phyloP scores from a whole-genome alignment of 805 yeast genomes.

The Starmerella stellata region DNA sequence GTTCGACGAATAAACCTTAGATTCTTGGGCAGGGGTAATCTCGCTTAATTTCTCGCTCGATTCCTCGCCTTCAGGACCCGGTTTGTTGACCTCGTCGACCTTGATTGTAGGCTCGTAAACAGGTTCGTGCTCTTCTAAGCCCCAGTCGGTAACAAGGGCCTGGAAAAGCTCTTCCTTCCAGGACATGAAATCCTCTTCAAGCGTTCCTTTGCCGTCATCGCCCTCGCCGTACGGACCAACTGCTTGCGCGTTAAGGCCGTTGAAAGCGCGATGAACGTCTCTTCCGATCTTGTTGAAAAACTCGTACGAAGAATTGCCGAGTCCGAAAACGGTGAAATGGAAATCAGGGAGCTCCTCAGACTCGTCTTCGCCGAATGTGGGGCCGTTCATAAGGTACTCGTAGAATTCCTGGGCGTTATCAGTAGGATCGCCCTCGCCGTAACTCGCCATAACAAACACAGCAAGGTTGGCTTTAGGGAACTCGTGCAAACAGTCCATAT shows the following conservation, averaged over 20 bases:
- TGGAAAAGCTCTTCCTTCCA: constrained; percentile 78
- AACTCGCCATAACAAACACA: constrained; percentile 73
- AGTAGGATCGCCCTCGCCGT: constrained; percentile 98
- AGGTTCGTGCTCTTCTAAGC: constrained; percentile 64
- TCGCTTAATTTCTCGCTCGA: constrained; percentile 14
- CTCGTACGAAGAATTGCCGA: constrained; percentile 91
- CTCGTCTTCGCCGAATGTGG: constrained; percentile 28
- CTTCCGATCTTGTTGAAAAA: constrained; percentile 68
- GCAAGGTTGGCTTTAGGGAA: constrained; percentile 42
- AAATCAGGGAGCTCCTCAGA: constrained; percentile 31
- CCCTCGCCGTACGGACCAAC: constrained; percentile 76
- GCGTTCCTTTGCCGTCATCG: constrained; percentile 85
- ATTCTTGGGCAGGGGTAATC: constrained; percentile 20
- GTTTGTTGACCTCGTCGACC: constrained; percentile 20
- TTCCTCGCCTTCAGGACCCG: no score
- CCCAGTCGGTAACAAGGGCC: constrained; percentile 41
- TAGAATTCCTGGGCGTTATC: constrained; percentile 77
- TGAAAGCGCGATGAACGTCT: constrained; percentile 32
- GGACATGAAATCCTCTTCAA: constrained; percentile 83
- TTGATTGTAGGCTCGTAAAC: constrained; percentile 51
- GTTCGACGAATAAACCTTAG: no score
- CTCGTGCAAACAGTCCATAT: constrained; percentile 55
- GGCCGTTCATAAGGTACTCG: constrained; percentile 40
- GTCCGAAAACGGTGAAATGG: constrained; percentile 64
- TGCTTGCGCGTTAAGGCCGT: constrained; percentile 49